Conservation (phyloP, 257 asterid genomes). For the Solanum pennellii region DNA sequence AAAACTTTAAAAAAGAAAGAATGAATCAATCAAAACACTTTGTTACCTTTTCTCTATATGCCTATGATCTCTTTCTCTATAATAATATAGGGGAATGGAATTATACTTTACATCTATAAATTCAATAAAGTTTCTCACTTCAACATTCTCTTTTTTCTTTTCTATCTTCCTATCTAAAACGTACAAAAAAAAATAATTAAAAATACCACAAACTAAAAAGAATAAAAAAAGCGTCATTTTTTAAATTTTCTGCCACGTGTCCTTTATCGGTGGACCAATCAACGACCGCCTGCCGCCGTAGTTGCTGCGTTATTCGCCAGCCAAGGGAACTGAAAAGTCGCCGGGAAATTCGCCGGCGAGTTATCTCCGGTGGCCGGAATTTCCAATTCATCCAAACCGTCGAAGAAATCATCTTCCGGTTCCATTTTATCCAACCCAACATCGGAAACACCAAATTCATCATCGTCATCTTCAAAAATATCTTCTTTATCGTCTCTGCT, state of each 20-base stretch:
- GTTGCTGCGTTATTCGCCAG: conserved; percentile 29
- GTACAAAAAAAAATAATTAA: conserved; percentile 10
- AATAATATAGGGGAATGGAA: not conserved
- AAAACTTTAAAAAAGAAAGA: not conserved
- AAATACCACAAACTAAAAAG: conserved; percentile 20
- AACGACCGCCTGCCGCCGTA: conserved; percentile 49
- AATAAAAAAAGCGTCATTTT: conserved; percentile 47
- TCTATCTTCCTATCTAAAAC: conserved; percentile 18
- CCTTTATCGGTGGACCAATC: conserved; percentile 26
- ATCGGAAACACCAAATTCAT: conserved; percentile 9
- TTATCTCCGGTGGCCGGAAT: conserved; percentile 14
- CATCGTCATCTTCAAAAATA: conserved; percentile 14
- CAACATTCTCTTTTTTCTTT: conserved; percentile 12
- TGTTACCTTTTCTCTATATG: conserved; percentile 1
- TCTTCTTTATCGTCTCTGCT: conserved; percentile 29
- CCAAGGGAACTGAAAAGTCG: conserved; percentile 37
- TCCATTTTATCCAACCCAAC: not conserved
- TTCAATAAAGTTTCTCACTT: not conserved
- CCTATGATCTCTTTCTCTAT: not conserved
- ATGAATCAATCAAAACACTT: conserved; percentile 1
- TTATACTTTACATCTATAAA: conserved; percentile 12
- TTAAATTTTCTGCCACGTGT: not conserved
- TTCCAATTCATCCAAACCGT: conserved; percentile 22
- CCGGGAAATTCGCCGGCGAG: conserved; percentile 19
- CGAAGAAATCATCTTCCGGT: conserved; percentile 35